Evolutionary conservation across 257 asterid species (phyloP), one percentile per base, ranked within the genome.

Genomic region (Rauvolfia tetraphylla): DNA sequence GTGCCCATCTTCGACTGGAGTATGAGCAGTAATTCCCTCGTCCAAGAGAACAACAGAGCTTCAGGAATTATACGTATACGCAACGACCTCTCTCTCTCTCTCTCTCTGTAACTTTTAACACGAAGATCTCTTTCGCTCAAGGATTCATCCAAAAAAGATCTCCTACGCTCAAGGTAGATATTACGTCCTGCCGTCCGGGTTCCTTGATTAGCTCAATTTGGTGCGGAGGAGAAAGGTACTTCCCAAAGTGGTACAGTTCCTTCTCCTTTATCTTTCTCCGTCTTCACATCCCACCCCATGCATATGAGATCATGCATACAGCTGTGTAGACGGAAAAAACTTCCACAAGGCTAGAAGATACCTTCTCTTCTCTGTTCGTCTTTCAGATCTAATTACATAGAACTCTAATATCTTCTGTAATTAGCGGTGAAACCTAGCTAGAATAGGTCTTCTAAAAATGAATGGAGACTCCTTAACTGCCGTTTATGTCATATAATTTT

Each of bases 81-180:
- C n/a, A n/a, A n/a, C n/a, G n/a, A n/a, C n/a, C 39, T 61, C 68
- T 61, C 20, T 61, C 39, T 61, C 33, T 61, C 68, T 61, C 68
- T 62, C 68, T 31, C 42, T 61, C 66, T 10, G 13, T 58, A 7
- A 3, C 7, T 2, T 2, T 11, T 2, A 1, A 46, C 1, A 14
- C n/a, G n/a, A 5, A 13, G 23, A 49, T 49, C 56, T 15, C 56
- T 49, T 49, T 1, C 15, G 56, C 20, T 49, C 56, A 49, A 49
- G 59, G 9, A n/a, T n/a, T n/a, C 7, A 46, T 2, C 51, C 3
- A 1, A 46, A 15, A 14, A 5, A 13, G 23, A 49, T 49, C 56
- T 15, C 56, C 15, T 49, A 4, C 15, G 56, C 20, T 49, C 56
- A 49, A 49, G 59, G 9, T 9, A 4, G 25, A 53, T 15, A 17